Conservation (phyloP, 202 grass and related monocot species). For the Sporobolus alterniflorus region DNA sequence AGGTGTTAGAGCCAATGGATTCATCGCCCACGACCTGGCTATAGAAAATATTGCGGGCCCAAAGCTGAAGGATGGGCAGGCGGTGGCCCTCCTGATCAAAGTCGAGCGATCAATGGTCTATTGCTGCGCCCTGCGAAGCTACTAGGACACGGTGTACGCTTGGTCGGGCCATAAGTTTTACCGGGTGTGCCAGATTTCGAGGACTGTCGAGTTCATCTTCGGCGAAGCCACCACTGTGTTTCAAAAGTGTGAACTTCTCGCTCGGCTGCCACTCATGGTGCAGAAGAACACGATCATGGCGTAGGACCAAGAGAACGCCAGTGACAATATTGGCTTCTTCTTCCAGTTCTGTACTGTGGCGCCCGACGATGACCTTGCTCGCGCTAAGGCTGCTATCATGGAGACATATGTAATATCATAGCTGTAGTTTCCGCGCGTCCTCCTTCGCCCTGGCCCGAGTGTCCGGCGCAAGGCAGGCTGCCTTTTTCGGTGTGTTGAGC, state of each 20-base stretch:
- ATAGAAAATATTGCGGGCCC: background rate
- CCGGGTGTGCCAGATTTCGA: background rate
- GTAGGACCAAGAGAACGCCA: background rate
- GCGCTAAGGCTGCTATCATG: background rate
- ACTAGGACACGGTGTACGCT: background rate
- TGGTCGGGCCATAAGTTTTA: background rate
- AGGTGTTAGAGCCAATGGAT: background rate
- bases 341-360: background rate
- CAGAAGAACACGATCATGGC: background rate
- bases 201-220: background rate
- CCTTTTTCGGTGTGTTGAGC: no score
- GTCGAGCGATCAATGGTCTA: background rate
- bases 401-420: no score
- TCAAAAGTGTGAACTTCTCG: background rate
- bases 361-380: background rate
- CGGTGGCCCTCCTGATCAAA: background rate
- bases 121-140: background rate
- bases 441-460: no score
- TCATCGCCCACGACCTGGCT: background rate
- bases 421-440: no score
- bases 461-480: no score
- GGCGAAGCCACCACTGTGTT: background rate
- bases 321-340: background rate
- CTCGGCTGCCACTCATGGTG: background rate
- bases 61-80: background rate